Base-by-base conservation (phyloP, 1,139 yeast species). In the Taphrina wiesneri region DNA sequence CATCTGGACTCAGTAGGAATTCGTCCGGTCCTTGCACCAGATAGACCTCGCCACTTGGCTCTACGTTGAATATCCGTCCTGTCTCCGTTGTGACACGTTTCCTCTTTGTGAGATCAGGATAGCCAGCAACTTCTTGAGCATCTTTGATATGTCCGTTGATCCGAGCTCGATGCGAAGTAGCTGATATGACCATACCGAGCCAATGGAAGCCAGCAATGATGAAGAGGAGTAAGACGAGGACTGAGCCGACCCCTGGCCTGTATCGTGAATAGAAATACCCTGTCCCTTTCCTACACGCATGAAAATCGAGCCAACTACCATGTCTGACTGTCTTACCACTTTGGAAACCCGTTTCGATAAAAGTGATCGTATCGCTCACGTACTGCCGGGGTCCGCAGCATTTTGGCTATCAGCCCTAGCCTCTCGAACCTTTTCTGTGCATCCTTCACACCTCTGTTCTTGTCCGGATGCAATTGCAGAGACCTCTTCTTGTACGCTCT, bases 321-420 rank as follows among this genome's bases (percentile, higher is more conserved):
- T 32, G 13, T 9, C 39, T 32, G 39, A 32, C 13, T 3, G 83
- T 85, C 45, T 39, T 39, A 60, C 84, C 89, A 90, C 68, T 82
- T 81, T 3, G 99, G 99, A 77, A 93, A 93, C 2, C 99, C 99
- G 71, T 86, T 84, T 46, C 83, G 80, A 67, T 88, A 79, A 77
- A 90, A 93, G 76, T 86, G 92, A 75, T 93, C 98, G 75, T 93
- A 93, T 19, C 93, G 81, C 70, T 86, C 87, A 69, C 87, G 84
- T 17, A 72, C 69, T 67, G 83, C 81, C 9, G 84, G 80, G 60
- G 83, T 82, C 69, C 91, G 80, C 68, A 92, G 81, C 66, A 91
- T 86, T 72, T 87, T 84, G 56, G 90, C 87, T 21, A 90, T 90
- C 34, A 85, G 77, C 26, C 93, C 88, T 60, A 92, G 81, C 47